phyloP scores from a whole-genome alignment of 2,329 filamentous ascomycete genomes.

The Mycogone perniciosa region DNA sequence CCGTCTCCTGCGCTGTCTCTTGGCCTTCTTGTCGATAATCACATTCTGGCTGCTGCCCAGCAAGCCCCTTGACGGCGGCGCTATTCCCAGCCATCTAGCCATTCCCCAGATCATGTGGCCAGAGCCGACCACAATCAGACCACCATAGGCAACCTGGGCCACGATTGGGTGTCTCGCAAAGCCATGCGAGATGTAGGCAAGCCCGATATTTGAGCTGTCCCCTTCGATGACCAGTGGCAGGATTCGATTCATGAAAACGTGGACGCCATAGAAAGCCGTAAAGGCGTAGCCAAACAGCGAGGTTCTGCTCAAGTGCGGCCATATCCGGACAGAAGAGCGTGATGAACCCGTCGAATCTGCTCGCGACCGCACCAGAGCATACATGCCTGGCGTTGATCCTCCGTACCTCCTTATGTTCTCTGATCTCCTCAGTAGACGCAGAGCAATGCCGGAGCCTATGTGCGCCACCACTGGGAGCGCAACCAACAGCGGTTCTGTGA shows the following conservation, averaged over 20 bases:
- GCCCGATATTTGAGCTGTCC: slow-evolving; percentile 76
- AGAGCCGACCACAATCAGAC: slow-evolving; percentile 60
- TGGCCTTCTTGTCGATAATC: slow-evolving; percentile 43
- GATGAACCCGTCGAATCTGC: slow-evolving; percentile 24
- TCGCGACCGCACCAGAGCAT: slow-evolving; percentile 29
- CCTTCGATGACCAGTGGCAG: slow-evolving; percentile 73
- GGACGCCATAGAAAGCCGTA: slow-evolving; percentile 57
- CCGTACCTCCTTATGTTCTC: slow-evolving; percentile 72
- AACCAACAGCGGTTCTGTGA: slow-evolving; percentile 75
- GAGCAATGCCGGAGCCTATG: slow-evolving; percentile 65
- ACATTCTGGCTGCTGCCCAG: slow-evolving; percentile 36
- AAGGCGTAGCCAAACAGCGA: slow-evolving; percentile 68
- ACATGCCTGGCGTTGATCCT: slow-evolving; percentile 53
- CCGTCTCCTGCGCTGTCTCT: slow-evolving; percentile 52
- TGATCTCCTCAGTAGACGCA: slow-evolving; percentile 68
- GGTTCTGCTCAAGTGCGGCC: slow-evolving; percentile 67
- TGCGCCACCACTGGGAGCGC: slow-evolving; percentile 69
- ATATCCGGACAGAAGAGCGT: slow-evolving; percentile 33
- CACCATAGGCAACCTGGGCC: slow-evolving; percentile 62
- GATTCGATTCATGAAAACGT: slow-evolving; percentile 69
- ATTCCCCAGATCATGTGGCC: slow-evolving; percentile 81
- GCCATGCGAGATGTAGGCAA: slow-evolving; percentile 79
- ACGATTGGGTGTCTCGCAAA: slow-evolving; percentile 65
- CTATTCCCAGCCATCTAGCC: slow-evolving; percentile 70
- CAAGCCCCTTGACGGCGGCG: slow-evolving; percentile 50